Conservation (phyloP, 1,284 basidiomycete genomes). For the Cryptococcus sp. region DNA sequence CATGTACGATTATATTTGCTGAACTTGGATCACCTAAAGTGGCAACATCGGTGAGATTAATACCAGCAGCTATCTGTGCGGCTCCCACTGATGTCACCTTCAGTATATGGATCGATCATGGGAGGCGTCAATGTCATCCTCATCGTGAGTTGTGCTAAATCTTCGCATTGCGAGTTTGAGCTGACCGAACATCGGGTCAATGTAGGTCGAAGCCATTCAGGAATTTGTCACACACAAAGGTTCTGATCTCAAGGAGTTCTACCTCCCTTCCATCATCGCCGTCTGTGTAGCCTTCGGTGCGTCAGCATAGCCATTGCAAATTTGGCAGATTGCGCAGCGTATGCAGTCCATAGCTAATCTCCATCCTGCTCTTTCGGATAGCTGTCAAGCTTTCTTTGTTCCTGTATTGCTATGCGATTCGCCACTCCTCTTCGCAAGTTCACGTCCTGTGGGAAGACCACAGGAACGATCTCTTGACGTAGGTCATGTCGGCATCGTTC, state of each 20-base stretch:
- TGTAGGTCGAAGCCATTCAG: constrained; percentile 71
- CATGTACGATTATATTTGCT: background rate
- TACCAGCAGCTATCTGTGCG: background rate
- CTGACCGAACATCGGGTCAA: background rate
- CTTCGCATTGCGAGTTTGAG: background rate
- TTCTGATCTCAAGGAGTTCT: constrained; percentile 66
- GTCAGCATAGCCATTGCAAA: background rate
- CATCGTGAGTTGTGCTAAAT: constrained; percentile 25
- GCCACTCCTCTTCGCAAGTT: constrained; percentile 82
- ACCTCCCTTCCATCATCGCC: constrained; percentile 77
- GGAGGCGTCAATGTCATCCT: constrained; percentile 46
- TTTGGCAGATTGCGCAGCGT: background rate
- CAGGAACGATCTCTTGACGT: constrained; percentile 84
- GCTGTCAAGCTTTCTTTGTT: constrained; percentile 84
- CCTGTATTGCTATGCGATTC: constrained; percentile 78
- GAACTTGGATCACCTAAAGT: constrained; percentile 11
- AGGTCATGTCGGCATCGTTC: constrained; percentile 13
- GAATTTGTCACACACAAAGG: constrained; percentile 65
- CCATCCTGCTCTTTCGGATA: constrained; percentile 39
- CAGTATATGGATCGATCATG: constrained; percentile 67
- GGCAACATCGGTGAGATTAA: constrained; percentile 29
- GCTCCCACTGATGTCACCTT: background rate
- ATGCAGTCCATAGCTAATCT: background rate
- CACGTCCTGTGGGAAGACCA: constrained; percentile 94
- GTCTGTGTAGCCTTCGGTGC: constrained; percentile 78